Evolutionary conservation across 345 rosid genomes (phyloP), one percentile per base, ranked within the genome.

Genomic region (Rhodomyrtus tomentosa): DNA sequence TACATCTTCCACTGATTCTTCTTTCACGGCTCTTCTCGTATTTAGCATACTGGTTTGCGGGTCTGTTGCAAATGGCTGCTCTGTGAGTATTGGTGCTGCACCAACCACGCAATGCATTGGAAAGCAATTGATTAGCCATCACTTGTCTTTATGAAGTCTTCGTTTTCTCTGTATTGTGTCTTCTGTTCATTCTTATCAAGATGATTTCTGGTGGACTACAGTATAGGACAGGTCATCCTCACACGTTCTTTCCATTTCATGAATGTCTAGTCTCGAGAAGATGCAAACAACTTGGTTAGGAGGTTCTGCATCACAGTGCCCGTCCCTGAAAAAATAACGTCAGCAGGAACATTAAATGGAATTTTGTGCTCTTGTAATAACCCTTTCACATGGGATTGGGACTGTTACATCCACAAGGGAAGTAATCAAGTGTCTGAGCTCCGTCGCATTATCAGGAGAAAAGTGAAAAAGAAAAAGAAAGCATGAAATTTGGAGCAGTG

Each of bases 31-130:
- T 55, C 50, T 82, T 24, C 85, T 89, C 55, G 85, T 91, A 12
- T 83, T 90, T 18, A 87, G 95, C 82, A 91, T 95, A 24, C 83
- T 91, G 29, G 88, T 86, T 7, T 82, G 84, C 29, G 91, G 88
- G 14, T 82, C 91, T 48, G 59, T 89, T 48, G 83, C 45, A 22
- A 68, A 18, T 7, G 90, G 88, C 21, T 87, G 88, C 82, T 87
- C 90, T 52, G 90, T 94, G 87, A 92, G 88, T 81, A 15, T 50
- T 55, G 55, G 16, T 55, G 62, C 29, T 55, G 62, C 62, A 11
- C 62, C 62, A 25, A 25, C 32, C 29, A 55, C 12, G 16, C 62
- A 55, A 55, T 25, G 32, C 7, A 25, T 11, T 55, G 29, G 15
- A 55, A 25, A 55, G 32, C 68, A n/a, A 56, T 56, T 56, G 13